Evolutionary conservation across 139 green algal species (phyloP).

Genomic region (Spirogloea muscicola): DNA sequence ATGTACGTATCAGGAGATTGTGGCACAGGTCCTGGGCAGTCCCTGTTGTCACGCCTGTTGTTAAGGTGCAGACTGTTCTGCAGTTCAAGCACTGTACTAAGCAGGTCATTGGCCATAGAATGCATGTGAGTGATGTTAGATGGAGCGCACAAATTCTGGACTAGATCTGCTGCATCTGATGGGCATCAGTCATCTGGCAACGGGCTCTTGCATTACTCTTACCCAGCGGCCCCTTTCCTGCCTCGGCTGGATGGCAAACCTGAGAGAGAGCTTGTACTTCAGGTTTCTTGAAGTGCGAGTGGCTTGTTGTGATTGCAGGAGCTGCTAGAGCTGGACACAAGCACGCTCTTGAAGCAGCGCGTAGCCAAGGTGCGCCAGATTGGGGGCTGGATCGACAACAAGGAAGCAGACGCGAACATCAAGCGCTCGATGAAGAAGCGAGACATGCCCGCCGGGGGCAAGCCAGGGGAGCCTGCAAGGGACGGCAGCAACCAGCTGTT

Average conservation of each 20-base stretch:
- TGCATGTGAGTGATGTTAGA: background rate
- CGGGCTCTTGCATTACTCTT: constrained; percentile 1
- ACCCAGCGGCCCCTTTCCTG: background rate
- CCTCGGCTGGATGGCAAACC: background rate
- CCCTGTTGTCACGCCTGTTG: too few species aligned
- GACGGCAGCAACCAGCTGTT: too few species aligned
- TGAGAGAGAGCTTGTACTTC: background rate
- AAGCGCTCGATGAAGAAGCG: constrained; percentile 29
- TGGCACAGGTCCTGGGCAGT: background rate
- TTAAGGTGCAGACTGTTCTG: background rate
- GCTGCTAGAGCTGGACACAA: constrained; percentile 24
- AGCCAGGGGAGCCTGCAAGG: too few species aligned
- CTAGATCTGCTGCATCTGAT: too few species aligned
- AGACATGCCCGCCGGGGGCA: constrained; percentile 19
- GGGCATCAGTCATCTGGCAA: too few species aligned
- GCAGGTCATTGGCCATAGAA: background rate
- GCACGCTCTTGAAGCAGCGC: constrained; percentile 33
- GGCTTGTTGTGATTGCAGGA: constrained; percentile 14
- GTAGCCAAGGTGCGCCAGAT: constrained; percentile 47
- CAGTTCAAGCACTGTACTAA: background rate
- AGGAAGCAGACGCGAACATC: constrained; percentile 15
- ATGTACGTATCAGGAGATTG: constrained; percentile 29
- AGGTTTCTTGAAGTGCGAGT: background rate
- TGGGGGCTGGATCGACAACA: constrained; percentile 29
- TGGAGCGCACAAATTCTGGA: too few species aligned